Evolutionary conservation across 2,329 filamentous ascomycete species (phyloP), one percentile per base, ranked within the genome.

Genomic region (Alternaria sp.): DNA sequence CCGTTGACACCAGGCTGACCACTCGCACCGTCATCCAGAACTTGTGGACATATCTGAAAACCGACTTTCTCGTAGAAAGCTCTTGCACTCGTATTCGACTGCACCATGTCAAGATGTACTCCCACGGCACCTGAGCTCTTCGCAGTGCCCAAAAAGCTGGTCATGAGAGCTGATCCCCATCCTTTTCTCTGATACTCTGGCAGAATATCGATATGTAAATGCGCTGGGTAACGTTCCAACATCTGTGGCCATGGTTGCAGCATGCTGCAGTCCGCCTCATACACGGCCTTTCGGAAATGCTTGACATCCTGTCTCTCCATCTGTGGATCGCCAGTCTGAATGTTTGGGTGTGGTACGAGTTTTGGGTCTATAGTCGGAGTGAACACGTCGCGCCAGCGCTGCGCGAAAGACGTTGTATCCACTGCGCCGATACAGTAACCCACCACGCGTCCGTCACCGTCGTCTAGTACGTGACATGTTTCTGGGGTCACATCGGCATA

Each of bases 151-250:
- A 74, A 63, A 22, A 76, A 68, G 0, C 41, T 59, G n/a, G 69
- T 56, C n/a, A 80, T 66, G 39, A 80, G 43, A 22, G 57, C 44
- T 18, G 42, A 55, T 1, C 78, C 78, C 63, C 67, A 76, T 0
- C 78, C 77, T 32, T 66, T 67, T 9, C 73, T 61, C 53, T 78
- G 76, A 41, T 67, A 75, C 39, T 71, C 67, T 0, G 75, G 71
- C 47, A 79, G 51, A 9, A 80, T 71, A 51, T 80, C 70, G 44
- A 80, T 75, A 42, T 80, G 78, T 20, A 80, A 64, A 65, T 80
- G 78, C 6, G 75, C 77, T 1, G 76, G 73, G 59, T 73, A 80
- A 39, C 61, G 53, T 20, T 62, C 51, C 32, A 77, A 57, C 24
- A 72, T 48, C 5, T 66, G 49, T 0, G 66, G 66, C 26, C 60